Evolutionary conservation across 257 asterid genomes (phyloP).

Genomic region (Plectranthus barbatus): DNA sequence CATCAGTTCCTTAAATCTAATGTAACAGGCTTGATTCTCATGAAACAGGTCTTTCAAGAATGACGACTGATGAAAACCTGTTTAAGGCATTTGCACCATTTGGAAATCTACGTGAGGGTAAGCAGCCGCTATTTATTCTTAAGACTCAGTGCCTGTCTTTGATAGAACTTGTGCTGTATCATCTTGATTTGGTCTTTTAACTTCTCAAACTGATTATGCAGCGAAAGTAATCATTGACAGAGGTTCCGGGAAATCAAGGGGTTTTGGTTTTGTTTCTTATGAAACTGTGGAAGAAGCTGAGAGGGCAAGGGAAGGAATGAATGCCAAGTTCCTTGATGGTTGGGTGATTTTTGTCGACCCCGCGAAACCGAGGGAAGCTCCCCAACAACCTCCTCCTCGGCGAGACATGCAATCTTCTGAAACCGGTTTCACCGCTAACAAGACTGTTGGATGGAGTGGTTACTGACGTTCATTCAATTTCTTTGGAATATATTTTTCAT

Average conservation of each 20-base stretch:
- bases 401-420: slow-evolving; percentile 29
- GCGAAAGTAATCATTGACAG: slow-evolving; percentile 78
- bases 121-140: background rate
- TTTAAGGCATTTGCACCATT: slow-evolving; percentile 64
- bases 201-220: slow-evolving; percentile 21
- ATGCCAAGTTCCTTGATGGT: slow-evolving; percentile 79
- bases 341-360: slow-evolving; percentile 98
- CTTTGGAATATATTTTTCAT: background rate
- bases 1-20: background rate
- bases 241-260: slow-evolving; percentile 81
- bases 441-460: slow-evolving; percentile 83
- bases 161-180: background rate
- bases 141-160: background rate
- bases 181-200: background rate
- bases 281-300: slow-evolving; percentile 83
- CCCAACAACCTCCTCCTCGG: slow-evolving; percentile 42
- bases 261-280: slow-evolving; percentile 78
- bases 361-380: slow-evolving; percentile 72
- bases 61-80: slow-evolving; percentile 65
- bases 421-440: slow-evolving; percentile 61
- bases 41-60: slow-evolving; percentile 73
- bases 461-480: background rate
- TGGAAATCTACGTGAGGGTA: slow-evolving; percentile 76
- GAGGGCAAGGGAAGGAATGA: slow-evolving; percentile 85
- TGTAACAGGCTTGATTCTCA: slow-evolving; percentile 39